Conservation (phyloP, 768 basidiomycete species). For the Amanita phalloides region DNA sequence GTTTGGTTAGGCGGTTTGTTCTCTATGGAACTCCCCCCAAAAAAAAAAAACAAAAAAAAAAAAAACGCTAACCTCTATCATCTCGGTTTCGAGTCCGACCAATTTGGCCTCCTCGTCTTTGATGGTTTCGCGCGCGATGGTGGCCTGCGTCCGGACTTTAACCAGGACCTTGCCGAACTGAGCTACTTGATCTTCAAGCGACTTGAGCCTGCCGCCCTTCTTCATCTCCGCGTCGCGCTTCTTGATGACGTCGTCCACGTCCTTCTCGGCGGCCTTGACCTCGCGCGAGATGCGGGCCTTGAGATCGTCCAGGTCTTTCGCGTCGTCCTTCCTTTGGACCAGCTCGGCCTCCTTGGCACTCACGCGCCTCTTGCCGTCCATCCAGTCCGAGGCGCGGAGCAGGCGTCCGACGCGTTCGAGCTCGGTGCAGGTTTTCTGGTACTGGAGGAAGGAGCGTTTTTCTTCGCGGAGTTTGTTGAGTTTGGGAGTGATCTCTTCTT, state of each 20-base stretch:
- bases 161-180: conserved; percentile 71
- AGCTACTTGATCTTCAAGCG: conserved; percentile 70
- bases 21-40: no score
- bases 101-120: conserved; percentile 67
- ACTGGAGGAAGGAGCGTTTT: conserved; percentile 82
- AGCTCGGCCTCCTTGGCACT: conserved; percentile 48
- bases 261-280: conserved; percentile 54
- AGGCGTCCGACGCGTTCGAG: conserved; percentile 78
- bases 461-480: conserved; percentile 83
- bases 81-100: conserved; percentile 37
- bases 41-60: not conserved
- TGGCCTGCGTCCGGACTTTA: conserved; percentile 77
- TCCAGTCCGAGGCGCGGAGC: conserved; percentile 86
- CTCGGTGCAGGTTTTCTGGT: conserved; percentile 81
- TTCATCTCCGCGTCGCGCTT: conserved; percentile 79
- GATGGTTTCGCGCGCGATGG: conserved; percentile 68
- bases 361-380: conserved; percentile 41
- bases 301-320: conserved; percentile 31
- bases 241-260: conserved; percentile 53
- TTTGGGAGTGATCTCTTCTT: conserved; percentile 91
- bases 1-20: not conserved
- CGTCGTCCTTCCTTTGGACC: conserved; percentile 35
- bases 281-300: conserved; percentile 44
- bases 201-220: conserved; percentile 88
- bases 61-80: conserved; percentile 40